These are phyloP conservation scores for Diplodia corticola DNA, from an alignment of 2,329 filamentous ascomycete genomes.

Conservation along the genomic window DNA sequence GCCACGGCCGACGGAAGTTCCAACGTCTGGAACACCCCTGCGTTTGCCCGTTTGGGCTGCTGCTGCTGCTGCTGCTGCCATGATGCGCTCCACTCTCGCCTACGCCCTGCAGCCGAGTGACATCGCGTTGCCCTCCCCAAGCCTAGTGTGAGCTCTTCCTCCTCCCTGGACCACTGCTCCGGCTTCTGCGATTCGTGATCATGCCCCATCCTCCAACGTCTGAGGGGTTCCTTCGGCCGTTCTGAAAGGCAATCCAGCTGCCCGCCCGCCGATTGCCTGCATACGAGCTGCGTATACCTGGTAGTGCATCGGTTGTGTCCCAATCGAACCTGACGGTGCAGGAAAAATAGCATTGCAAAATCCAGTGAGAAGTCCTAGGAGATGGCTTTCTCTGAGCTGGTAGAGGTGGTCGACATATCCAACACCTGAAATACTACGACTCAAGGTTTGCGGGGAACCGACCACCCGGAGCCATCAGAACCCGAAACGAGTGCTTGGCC, in stretches of 20 bases:
- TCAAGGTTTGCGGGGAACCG: not conserved
- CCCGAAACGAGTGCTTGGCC: not conserved
- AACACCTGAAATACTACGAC: not conserved
- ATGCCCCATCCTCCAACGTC: not conserved
- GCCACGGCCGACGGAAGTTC: not conserved
- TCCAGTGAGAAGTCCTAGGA: not conserved
- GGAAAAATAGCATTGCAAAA: no score
- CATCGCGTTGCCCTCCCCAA: not conserved
- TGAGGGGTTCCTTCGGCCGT: conserved; percentile 1
- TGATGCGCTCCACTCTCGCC: not conserved
- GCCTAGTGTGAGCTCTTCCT: not conserved
- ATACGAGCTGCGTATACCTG: not conserved
- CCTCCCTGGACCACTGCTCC: not conserved
- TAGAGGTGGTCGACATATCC: not conserved
- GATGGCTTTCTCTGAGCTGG: not conserved
- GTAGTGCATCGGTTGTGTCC: no score
- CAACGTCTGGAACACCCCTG: conserved; percentile 1
- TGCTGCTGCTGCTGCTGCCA: no score
- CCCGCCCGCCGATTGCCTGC: not conserved
- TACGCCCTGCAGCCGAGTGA: not conserved
- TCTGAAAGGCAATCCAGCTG: not conserved
- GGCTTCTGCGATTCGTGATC: not conserved
- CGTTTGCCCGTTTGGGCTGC: not conserved
- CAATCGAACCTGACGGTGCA: no score
- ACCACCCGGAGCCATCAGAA: not conserved